Base-by-base conservation (phyloP, 305 asterid genomes). In the Rubia tinctorum region DNA sequence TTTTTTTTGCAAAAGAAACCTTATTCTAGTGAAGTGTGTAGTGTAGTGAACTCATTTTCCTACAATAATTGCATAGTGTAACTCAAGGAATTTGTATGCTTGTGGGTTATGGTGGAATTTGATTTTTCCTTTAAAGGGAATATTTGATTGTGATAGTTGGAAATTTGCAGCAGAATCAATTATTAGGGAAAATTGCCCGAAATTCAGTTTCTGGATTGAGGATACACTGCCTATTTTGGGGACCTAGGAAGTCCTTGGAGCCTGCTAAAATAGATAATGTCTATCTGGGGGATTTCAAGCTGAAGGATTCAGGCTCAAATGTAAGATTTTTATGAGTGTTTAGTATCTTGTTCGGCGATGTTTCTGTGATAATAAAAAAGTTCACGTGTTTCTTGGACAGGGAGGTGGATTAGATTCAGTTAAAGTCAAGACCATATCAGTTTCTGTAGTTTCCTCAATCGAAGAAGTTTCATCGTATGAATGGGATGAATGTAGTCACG, bases 401-500 rank as follows among this genome's bases (percentile, higher is more conserved):
- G 96, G 79, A 60, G 90, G 84, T 77, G 43, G 67, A 25, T 56
- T 78, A 74, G 73, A 76, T 72, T 51, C 44, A 23, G 81, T 72
- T 30, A 76, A 77, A 68, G 80, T 79, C 62, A 85, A 80, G 78
- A 84, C 77, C 72, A 71, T 95, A 79, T 87, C 96, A n/a, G 92
- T 95, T 82, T 85, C 87, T 58, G 98, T 90, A 79, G 86, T 88
- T 85, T 86, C 98, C 68, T 95, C 99, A 62, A 88, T 95, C 78
- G 80, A 85, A 17, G 92, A 87, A 80, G 83, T 95, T 80, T 79
- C 91, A n/a, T 73, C 92, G 6, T 79, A 77, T 22, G 95, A 92
- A 77, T 95, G 99, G 99, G 96, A 92, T 85, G 91, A 88, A 37
- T 95, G 99, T 86, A 83, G 92, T 83, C 81, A 79, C 68, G 97